Evolutionary conservation across 805 yeast genomes (phyloP).

Genomic region (Grigorovia jiainica): DNA sequence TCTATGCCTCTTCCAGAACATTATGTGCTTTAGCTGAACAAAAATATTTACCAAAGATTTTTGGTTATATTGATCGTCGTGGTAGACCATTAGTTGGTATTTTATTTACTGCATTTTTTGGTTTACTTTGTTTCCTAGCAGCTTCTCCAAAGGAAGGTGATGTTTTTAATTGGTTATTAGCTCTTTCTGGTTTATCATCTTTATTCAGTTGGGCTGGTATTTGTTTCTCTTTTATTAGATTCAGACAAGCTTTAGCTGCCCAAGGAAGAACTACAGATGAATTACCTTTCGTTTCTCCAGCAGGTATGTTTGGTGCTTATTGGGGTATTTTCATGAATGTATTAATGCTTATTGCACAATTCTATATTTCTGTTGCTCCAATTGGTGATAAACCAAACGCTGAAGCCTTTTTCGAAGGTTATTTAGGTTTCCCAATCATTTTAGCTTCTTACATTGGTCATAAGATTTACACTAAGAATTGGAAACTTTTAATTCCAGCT

Average conservation of each 20-base stretch:
- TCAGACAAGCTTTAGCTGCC: constrained; percentile 50
- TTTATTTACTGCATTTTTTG: constrained; percentile 41
- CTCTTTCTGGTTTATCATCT: constrained; percentile 52
- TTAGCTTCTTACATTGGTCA: constrained; percentile 47
- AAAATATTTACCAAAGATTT: constrained; percentile 50
- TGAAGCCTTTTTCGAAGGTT: constrained; percentile 50
- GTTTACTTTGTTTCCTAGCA: constrained; percentile 49
- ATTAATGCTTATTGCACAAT: constrained; percentile 61
- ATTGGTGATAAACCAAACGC: constrained; percentile 45
- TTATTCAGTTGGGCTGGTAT: constrained; percentile 57
- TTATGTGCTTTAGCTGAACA: constrained; percentile 53
- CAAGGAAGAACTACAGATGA: constrained; percentile 45
- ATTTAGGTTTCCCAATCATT: constrained; percentile 56
- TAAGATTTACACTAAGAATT: constrained; percentile 42
- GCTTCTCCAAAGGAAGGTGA: constrained; percentile 43
- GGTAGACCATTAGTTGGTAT: constrained; percentile 63
- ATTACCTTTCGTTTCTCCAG: constrained; percentile 56
- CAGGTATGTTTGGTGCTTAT: constrained; percentile 59
- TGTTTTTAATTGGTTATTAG: constrained; percentile 56
- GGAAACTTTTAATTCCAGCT: constrained; percentile 34
- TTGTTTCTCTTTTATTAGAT: constrained; percentile 49
- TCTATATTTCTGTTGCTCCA: constrained; percentile 77
- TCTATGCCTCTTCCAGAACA: constrained; percentile 60
- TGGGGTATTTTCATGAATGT: constrained; percentile 51
- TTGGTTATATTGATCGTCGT: constrained; percentile 56